phyloP scores from a whole-genome alignment of 2,329 filamentous ascomycete genomes.

The Paecilomyces sp. region DNA sequence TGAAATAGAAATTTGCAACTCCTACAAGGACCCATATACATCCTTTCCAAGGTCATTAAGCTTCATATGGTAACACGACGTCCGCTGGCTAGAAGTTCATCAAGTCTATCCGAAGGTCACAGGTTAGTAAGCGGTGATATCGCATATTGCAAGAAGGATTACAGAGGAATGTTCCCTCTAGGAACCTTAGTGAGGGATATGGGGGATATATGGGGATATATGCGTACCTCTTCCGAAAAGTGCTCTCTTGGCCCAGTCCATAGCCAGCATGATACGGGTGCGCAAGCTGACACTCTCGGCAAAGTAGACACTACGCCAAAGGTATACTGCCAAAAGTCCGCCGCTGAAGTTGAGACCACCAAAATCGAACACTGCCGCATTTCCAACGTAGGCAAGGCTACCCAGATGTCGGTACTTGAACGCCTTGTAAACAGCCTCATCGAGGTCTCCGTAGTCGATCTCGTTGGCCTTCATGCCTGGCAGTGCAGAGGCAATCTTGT shows the following conservation, averaged over 20 bases:
- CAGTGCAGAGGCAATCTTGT: constrained; percentile 72
- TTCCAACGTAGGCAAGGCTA: constrained; percentile 88
- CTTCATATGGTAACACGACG: background rate
- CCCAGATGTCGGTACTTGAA: constrained; percentile 93
- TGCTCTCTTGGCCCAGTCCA: constrained; percentile 98
- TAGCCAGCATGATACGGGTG: constrained; percentile 80
- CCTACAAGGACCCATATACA: background rate
- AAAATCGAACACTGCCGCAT: constrained; percentile 91
- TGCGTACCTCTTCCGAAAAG: constrained; percentile 87
- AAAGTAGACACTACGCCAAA: constrained; percentile 96
- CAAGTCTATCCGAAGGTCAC: constrained; percentile 35
- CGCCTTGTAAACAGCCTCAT: constrained; percentile 85
- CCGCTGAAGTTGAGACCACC: constrained; percentile 71
- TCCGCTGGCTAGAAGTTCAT: constrained; percentile 41
- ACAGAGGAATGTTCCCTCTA: background rate
- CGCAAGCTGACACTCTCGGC: constrained; percentile 92
- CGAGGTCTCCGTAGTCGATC: constrained; percentile 79
- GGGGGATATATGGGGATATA: background rate
- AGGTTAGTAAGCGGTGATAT: background rate
- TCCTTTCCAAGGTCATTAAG: background rate
- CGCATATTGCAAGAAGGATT: background rate
- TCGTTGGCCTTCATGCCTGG: constrained; percentile 73
- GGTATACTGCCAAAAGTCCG: constrained; percentile 85
- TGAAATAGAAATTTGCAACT: background rate
- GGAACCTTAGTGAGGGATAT: background rate